phyloP scores from a whole-genome alignment of 768 basidiomycete genomes.

The Kwoniella sp. region DNA sequence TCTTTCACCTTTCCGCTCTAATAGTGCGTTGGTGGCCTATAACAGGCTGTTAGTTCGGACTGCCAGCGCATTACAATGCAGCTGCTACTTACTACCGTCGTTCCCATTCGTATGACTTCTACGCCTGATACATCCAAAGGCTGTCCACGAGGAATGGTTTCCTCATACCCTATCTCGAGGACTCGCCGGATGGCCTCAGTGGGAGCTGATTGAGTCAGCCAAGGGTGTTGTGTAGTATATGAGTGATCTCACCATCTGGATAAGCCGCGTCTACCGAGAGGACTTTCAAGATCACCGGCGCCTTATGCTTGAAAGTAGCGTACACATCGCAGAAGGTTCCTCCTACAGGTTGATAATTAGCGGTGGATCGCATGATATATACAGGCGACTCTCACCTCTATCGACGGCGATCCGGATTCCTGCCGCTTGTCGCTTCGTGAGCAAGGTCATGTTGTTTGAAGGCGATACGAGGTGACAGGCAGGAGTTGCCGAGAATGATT shows the following conservation, averaged over 20 bases:
- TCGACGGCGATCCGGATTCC: conserved; percentile 24
- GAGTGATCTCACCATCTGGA: conserved; percentile 6
- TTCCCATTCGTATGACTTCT: conserved; percentile 42
- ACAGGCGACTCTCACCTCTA: conserved; percentile 6
- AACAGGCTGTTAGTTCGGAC: too few relatives aligned
- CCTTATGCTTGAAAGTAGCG: conserved; percentile 60
- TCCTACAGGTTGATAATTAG: conserved; percentile 56
- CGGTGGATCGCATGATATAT: neutral
- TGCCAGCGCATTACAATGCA: neutral
- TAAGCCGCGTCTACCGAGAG: neutral
- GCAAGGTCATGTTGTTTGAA: conserved; percentile 5
- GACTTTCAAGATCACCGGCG: conserved; percentile 54
- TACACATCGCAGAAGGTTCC: conserved; percentile 92
- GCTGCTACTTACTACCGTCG: conserved; percentile 25
- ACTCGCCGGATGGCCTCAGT: conserved; percentile 1
- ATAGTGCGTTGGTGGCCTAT: conserved; percentile 34
- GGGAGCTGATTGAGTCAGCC: neutral
- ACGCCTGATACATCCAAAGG: conserved; percentile 23
- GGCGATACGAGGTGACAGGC: too few relatives aligned
- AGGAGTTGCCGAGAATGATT: neutral
- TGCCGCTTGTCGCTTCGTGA: conserved; percentile 5
- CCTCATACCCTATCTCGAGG: conserved; percentile 3
- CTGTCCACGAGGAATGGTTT: conserved; percentile 26
- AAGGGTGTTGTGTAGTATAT: conserved; percentile 15
- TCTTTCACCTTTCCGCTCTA: conserved; percentile 38